Conservation (phyloP, 1,139 yeast species). For the Geotrichum candidum region DNA sequence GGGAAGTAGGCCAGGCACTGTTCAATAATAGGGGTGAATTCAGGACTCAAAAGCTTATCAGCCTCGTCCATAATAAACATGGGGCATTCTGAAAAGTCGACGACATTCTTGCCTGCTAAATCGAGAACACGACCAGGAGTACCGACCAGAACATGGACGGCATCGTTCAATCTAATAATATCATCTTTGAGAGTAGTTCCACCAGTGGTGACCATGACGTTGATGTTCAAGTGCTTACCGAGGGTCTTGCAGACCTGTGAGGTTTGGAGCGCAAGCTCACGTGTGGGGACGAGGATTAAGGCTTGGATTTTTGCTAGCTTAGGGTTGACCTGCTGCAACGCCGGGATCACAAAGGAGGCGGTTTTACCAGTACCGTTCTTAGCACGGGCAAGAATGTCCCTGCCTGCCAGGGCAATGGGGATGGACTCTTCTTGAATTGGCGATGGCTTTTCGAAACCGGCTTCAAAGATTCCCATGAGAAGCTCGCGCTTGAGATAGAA, state of each 20-base stretch:
- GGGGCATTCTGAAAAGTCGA: slow-evolving; percentile 81
- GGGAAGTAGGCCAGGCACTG: slow-evolving; percentile 85
- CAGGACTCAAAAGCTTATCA: slow-evolving; percentile 90
- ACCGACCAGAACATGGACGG: slow-evolving; percentile 87
- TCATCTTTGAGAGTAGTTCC: slow-evolving; percentile 95
- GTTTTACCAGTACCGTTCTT: slow-evolving; percentile 98
- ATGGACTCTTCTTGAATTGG: slow-evolving; percentile 98
- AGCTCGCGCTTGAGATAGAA: slow-evolving; percentile 86
- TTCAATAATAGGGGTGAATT: slow-evolving; percentile 81
- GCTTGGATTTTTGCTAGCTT: slow-evolving; percentile 82
- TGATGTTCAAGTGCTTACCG: slow-evolving; percentile 86
- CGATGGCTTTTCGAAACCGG: slow-evolving; percentile 96
- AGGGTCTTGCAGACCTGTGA: slow-evolving; percentile 96
- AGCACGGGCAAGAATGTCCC: slow-evolving; percentile 96
- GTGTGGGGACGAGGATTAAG: slow-evolving; percentile 82
- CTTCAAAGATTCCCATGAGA: slow-evolving; percentile 97
- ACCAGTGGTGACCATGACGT: slow-evolving; percentile 98
- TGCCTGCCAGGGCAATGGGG: slow-evolving; percentile 91
- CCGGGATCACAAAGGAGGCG: slow-evolving; percentile 89
- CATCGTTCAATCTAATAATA: slow-evolving; percentile 83
- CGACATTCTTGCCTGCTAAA: slow-evolving; percentile 80
- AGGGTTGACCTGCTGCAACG: slow-evolving; percentile 79
- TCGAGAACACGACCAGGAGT: slow-evolving; percentile 97
- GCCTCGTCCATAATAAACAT: slow-evolving; percentile 98
- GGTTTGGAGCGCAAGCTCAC: slow-evolving; percentile 94